Evolutionary conservation across 768 basidiomycete species (phyloP), one percentile per base, ranked within the genome.

Genomic region (Serendipita indica): DNA sequence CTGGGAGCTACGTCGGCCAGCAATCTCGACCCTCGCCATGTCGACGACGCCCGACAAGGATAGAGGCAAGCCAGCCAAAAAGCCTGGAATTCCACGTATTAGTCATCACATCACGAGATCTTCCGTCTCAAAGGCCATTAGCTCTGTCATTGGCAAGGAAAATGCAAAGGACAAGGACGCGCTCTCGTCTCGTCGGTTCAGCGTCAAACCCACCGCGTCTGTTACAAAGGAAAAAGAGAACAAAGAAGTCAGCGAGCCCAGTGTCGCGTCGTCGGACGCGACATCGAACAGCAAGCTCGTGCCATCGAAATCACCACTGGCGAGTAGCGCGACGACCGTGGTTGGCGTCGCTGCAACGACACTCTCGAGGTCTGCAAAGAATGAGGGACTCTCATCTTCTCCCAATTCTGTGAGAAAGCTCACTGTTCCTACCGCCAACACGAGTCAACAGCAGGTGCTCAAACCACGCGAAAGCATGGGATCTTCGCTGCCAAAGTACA

Each of bases 41-140:
- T 18, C 27, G 41, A n/a, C 41, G 27, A 43, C 41, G 41, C 41
- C n/a, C 18, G 41, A 43, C 18, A 6, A 6, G 18, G 41, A 43
- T 43, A 25, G 41, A 43, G 41, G 18, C 41, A 43, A 43, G 27
- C 41, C 5, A 6, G 5, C 49, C 0, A 54, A 54, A 54, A 54
- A 54, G 32, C 49, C 49, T 25, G 49, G 49, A n/a, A 54, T 54
- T 25, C 49, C 49, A 27, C 45, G 45, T 16, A 10, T 20, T 12
- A 13, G 13, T 16, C 13, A 22, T 16, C 14, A 16, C 22, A 46
- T 46, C 14, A n/a, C 45, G 12, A 27, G 25, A 22, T 46, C 45
- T 27, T 46, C 45, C 12, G 45, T 46, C 45, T 46, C 45, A 46
- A 46, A 46, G 45, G 45, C 27, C 45, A 46, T 46, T 16, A 27